Evolutionary conservation across 371 early-diverging fungal species (phyloP).

Genomic region (Mucor irregularis): DNA sequence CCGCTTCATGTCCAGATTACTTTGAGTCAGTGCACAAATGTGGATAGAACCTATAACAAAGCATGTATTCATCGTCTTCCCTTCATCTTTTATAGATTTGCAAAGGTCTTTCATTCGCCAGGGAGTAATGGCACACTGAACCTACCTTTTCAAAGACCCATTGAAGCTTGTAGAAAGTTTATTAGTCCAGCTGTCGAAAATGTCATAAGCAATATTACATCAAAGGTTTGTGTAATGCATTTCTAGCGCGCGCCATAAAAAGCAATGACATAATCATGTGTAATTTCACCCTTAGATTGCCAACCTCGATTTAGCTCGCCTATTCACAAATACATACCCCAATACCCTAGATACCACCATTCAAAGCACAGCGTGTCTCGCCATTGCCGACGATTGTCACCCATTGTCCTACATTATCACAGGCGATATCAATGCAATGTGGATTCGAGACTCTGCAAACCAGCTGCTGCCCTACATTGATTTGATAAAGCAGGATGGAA

Average conservation of each 20-base stretch:
- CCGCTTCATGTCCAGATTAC: slow-evolving; percentile 27
- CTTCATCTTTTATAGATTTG: slow-evolving; percentile 14
- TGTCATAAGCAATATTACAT: slow-evolving; percentile 38
- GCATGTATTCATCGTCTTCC: neutral
- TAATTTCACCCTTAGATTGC: slow-evolving; percentile 25
- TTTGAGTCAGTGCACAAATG: slow-evolving; percentile 6
- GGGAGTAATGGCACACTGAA: slow-evolving; percentile 38
- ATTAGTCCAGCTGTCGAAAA: slow-evolving; percentile 39
- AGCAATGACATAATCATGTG: neutral
- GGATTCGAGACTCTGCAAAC: slow-evolving; percentile 71
- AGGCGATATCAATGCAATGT: slow-evolving; percentile 71
- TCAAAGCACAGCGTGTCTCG: slow-evolving; percentile 24
- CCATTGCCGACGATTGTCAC: slow-evolving; percentile 6
- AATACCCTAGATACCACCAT: slow-evolving; percentile 69
- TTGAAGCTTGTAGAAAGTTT: slow-evolving; percentile 44
- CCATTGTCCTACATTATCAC: slow-evolving; percentile 64
- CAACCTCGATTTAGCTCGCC: slow-evolving; percentile 48
- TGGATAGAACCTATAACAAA: too few relatives aligned
- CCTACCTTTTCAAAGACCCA: slow-evolving; percentile 46
- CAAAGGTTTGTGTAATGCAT: slow-evolving; percentile 25
- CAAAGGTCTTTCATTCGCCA: slow-evolving; percentile 37
- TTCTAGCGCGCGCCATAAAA: neutral
- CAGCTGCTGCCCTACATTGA: slow-evolving; percentile 60
- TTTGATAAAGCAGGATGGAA: slow-evolving; percentile 37
- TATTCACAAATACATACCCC: slow-evolving; percentile 57